phyloP scores from a whole-genome alignment of 1,284 basidiomycete genomes.

The Rhodotorula sp. region DNA sequence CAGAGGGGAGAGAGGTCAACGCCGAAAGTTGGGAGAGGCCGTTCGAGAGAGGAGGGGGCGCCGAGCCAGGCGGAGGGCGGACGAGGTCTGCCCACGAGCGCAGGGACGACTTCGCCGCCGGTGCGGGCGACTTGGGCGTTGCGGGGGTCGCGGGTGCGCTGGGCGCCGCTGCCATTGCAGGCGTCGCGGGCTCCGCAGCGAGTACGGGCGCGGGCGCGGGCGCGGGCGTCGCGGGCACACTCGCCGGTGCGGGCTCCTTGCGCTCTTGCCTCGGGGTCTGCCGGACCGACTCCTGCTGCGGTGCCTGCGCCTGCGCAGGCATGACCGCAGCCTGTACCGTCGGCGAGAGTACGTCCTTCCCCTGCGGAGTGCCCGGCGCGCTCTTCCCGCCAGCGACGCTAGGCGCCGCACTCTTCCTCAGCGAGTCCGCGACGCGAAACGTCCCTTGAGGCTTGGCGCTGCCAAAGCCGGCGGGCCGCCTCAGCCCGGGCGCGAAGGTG shows the following conservation, averaged over 20 bases:
- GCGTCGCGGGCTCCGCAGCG: neutral
- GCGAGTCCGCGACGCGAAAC: constrained; percentile 3
- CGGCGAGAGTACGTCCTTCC: too few relatives aligned
- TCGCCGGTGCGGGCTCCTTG: neutral
- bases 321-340: neutral
- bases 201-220: neutral
- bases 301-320: too few relatives aligned
- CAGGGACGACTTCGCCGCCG: neutral
- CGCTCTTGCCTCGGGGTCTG: neutral
- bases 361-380: neutral
- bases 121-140: constrained; percentile 18
- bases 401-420: neutral
- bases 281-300: neutral
- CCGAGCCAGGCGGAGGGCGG: constrained; percentile 19
- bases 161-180: neutral
- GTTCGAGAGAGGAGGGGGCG: constrained; percentile 2
- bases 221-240: neutral
- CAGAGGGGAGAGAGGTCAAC: neutral
- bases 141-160: neutral
- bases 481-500: neutral
- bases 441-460: neutral
- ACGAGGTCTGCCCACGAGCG: constrained; percentile 42
- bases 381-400: neutral
- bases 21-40: constrained; percentile 10
- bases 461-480: neutral